Percentiles rank a stretch among this genome's conserved stretches.
Evolutionary conservation across 768 basidiomycete genomes (phyloP).

Genomic region (Lepiota venenata): DNA sequence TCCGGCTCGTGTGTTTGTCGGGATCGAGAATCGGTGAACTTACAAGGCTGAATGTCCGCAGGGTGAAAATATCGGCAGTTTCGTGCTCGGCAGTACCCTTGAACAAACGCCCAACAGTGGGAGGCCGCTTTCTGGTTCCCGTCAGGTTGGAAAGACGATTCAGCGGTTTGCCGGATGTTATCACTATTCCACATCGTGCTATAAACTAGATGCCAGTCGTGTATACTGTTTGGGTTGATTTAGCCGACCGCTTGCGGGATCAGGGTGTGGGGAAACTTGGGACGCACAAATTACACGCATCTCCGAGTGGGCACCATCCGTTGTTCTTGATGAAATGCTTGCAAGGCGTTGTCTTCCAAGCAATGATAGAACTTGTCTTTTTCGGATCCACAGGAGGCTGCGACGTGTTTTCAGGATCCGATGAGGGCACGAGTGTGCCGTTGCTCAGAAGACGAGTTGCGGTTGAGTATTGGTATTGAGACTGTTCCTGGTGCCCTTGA

Average conservation of each 20-base stretch:
- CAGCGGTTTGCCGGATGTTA: constrained; percentile 6
- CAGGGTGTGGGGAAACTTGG: not conserved
- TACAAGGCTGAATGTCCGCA: constrained; percentile 26
- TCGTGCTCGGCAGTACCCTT: constrained; percentile 19
- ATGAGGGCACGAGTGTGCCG: not conserved
- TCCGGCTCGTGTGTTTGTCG: not conserved
- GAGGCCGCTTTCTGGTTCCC: constrained; percentile 15
- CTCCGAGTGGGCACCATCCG: constrained; percentile 40
- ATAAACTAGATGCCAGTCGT: constrained; percentile 24
- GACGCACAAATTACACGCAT: constrained; percentile 39
- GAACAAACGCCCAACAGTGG: constrained; percentile 36
- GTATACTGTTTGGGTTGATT: constrained; percentile 23
- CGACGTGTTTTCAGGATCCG: not conserved
- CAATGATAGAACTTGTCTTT: constrained; percentile 13
- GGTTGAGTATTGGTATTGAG: constrained; percentile 3
- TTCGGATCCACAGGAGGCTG: constrained; percentile 2
- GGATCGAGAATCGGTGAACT: constrained; percentile 12
- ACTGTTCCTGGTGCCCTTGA: not conserved
- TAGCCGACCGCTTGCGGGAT: not conserved
- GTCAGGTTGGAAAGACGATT: constrained; percentile 4
- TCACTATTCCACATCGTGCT: constrained; percentile 14
- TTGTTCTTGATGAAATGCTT: constrained; percentile 37
- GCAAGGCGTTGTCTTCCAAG: constrained; percentile 36
- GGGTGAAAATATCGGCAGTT: constrained; percentile 22
- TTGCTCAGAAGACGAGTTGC: not conserved